Percentiles rank a stretch among this genome's conserved stretches.
Evolutionary conservation across 2,329 filamentous ascomycete genomes (phyloP).

Genomic region (Fusarium sp.): DNA sequence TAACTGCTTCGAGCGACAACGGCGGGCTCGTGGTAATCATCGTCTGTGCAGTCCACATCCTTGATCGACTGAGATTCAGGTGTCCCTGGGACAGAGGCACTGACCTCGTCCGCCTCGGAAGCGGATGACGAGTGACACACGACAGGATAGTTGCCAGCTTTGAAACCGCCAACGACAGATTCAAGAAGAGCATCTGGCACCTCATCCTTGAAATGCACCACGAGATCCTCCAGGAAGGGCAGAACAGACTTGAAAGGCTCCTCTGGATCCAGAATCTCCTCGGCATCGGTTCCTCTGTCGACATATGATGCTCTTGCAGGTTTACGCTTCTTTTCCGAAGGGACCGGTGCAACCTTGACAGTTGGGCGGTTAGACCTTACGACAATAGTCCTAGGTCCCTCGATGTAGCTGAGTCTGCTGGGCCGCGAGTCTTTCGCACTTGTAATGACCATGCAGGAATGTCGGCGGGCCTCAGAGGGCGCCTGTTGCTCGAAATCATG

Average conservation of each 20-base stretch:
- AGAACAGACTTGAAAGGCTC: conserved; percentile 58
- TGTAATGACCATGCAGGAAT: conserved; percentile 44
- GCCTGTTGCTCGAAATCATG: conserved; percentile 13
- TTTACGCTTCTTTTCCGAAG: conserved; percentile 44
- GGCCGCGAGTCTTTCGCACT: conserved; percentile 36
- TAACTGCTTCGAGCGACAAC: conserved; percentile 24
- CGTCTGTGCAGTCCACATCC: conserved; percentile 15
- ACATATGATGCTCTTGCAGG: conserved; percentile 48
- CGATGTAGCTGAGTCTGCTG: conserved; percentile 42
- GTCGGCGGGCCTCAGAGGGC: conserved; percentile 30
- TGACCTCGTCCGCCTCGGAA: conserved; percentile 36
- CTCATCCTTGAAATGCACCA: conserved; percentile 65
- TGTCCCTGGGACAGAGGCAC: conserved; percentile 41
- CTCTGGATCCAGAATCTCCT: conserved; percentile 36
- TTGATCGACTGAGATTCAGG: conserved; percentile 36
- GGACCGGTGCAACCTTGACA: conserved; percentile 47
- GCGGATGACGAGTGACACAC: conserved; percentile 37
- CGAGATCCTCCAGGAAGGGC: conserved; percentile 66
- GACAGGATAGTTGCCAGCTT: conserved; percentile 44
- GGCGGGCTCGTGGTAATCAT: conserved; percentile 24
- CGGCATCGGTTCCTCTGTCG: conserved; percentile 56
- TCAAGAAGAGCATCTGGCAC: conserved; percentile 57
- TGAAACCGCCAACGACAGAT: conserved; percentile 60
- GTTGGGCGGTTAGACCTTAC: conserved; percentile 46
- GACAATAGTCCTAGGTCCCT: conserved; percentile 47